Conservation (phyloP, 345 rosid genomes). For the Physaria fendleri region DNA sequence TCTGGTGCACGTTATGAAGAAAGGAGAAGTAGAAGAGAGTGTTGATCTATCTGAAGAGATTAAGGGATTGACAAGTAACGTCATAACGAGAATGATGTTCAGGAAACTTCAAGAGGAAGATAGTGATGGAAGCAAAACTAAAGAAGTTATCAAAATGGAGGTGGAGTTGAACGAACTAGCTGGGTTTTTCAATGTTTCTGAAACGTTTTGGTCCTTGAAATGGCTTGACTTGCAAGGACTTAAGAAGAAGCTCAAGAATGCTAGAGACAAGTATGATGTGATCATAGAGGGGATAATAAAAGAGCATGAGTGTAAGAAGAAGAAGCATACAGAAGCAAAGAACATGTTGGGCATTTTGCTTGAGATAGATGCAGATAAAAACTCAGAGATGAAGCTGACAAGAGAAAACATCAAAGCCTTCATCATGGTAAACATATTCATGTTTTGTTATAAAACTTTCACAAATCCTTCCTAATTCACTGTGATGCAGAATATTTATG, state of each 20-base stretch:
- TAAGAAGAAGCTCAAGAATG: constrained; percentile 52
- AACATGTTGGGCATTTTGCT: constrained; percentile 61
- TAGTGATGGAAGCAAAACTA: constrained; percentile 29
- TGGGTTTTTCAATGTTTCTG: constrained; percentile 49
- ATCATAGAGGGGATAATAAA: constrained; percentile 62
- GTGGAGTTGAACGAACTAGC: constrained; percentile 54
- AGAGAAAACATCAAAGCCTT: constrained; percentile 72
- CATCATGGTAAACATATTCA: constrained; percentile 50
- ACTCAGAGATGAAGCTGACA: constrained; percentile 49
- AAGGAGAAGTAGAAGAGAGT: constrained; percentile 35
- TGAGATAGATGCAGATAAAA: constrained; percentile 57
- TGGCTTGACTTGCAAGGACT: constrained; percentile 59
- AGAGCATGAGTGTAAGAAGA: constrained; percentile 44
- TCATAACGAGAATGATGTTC: constrained; percentile 56
- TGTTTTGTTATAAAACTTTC: not conserved
- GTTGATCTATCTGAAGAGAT: constrained; percentile 46
- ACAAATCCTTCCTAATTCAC: not conserved
- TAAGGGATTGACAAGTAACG: constrained; percentile 50
- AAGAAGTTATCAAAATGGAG: constrained; percentile 47
- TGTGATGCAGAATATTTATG: constrained; percentile 50
- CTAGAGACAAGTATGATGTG: constrained; percentile 45
- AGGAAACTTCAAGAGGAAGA: constrained; percentile 41
- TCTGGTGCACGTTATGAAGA: constrained; percentile 33
- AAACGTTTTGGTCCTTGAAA: constrained; percentile 63
- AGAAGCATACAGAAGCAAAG: constrained; percentile 20